Conservation (phyloP, 495 filamentous ascomycete genomes). For the Physcia stellaris region DNA sequence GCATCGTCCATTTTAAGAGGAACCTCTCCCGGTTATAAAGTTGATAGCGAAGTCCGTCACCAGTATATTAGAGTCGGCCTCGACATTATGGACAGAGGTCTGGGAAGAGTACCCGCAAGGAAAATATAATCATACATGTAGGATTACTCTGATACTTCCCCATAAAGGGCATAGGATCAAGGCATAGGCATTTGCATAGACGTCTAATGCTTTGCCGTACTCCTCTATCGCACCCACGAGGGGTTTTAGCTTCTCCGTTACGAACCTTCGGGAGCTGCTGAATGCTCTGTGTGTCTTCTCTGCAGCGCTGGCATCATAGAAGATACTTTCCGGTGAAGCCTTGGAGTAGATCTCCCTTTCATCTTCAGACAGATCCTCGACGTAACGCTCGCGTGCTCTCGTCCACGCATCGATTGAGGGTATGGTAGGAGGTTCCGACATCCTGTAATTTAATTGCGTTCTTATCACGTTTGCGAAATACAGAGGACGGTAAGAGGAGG, state of each 20-base stretch:
- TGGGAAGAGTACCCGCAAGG: too few species aligned
- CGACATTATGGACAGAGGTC: too few species aligned
- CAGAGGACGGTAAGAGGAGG: too few species aligned
- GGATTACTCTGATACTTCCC: conserved; percentile 27
- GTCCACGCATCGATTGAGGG: conserved; percentile 21
- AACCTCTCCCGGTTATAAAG: too few species aligned
- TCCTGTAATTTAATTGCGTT: too few species aligned
- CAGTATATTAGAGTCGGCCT: too few species aligned
- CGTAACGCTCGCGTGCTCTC: conserved; percentile 17
- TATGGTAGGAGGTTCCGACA: too few species aligned
- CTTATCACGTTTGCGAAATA: too few species aligned
- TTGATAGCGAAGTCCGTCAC: too few species aligned
- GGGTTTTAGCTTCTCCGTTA: conserved; percentile 17
- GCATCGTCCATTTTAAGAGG: too few species aligned
- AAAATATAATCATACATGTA: conserved; percentile 21
- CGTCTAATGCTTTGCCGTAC: conserved; percentile 28
- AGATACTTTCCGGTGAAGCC: conserved; percentile 17
- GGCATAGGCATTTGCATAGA: conserved; percentile 21
- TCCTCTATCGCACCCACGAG: conserved; percentile 24
- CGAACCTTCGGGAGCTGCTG: conserved; percentile 17
- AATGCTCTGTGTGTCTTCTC: conserved; percentile 15
- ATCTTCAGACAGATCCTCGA: conserved; percentile 16
- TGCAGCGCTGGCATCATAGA: conserved; percentile 20
- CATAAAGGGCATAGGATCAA: conserved; percentile 26
- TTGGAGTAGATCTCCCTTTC: conserved; percentile 14